phyloP scores from a whole-genome alignment of 352 stramenopile genomes.

The Globisporangium lucens region DNA sequence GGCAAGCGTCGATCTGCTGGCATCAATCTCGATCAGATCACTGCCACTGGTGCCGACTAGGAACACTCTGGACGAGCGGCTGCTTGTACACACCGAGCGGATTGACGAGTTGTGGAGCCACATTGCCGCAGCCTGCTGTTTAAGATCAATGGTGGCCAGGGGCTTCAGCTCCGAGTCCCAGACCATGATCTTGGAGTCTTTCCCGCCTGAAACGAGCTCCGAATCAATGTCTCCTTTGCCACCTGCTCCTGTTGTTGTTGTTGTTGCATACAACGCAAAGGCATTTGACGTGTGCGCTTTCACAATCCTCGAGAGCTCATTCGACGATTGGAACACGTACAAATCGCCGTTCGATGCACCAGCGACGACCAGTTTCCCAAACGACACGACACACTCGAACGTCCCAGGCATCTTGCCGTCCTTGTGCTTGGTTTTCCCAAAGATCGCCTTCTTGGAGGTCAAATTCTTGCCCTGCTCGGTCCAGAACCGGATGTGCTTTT shows the following conservation, averaged over 20 bases:
- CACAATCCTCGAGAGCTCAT: conserved; percentile 49
- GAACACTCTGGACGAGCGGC: conserved; percentile 35
- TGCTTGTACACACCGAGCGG: conserved; percentile 42
- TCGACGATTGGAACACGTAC: conserved; percentile 65
- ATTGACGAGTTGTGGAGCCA: conserved; percentile 33
- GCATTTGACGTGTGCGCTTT: conserved; percentile 44
- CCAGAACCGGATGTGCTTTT: conserved; percentile 78
- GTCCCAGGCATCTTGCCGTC: conserved; percentile 39
- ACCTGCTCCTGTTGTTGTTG: conserved; percentile 10
- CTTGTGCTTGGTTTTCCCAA: conserved; percentile 55
- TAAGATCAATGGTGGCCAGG: conserved; percentile 45
- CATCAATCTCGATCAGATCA: conserved; percentile 86
- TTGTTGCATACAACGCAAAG: conserved; percentile 35
- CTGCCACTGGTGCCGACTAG: conserved; percentile 85
- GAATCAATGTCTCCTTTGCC: conserved; percentile 17
- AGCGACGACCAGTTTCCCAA: conserved; percentile 40
- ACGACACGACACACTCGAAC: conserved; percentile 56
- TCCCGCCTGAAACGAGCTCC: conserved; percentile 81
- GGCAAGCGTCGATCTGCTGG: conserved; percentile 18
- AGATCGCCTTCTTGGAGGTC: conserved; percentile 69
- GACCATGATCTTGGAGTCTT: conserved; percentile 83
- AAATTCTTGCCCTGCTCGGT: conserved; percentile 66
- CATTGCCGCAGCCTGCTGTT: conserved; percentile 23
- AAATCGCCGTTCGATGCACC: conserved; percentile 72
- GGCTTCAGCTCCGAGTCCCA: conserved; percentile 70